Evolutionary conservation across 2,329 filamentous ascomycete genomes (phyloP).

Genomic region (Botryotinia convoluta): DNA sequence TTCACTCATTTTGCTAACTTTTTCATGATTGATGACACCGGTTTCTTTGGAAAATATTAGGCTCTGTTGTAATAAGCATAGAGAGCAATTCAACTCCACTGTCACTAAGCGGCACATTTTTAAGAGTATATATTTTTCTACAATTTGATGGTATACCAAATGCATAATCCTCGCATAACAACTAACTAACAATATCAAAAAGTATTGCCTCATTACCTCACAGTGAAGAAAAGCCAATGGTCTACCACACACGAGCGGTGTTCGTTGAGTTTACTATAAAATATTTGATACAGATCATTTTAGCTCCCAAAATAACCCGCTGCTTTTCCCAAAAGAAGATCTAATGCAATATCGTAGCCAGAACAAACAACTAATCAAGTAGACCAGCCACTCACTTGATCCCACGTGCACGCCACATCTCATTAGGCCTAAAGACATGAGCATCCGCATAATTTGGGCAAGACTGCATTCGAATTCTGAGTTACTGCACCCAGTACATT

Average conservation of each 20-base stretch:
- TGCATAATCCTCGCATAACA: neutral
- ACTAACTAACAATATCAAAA: neutral
- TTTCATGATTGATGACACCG: neutral
- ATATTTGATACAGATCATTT: neutral
- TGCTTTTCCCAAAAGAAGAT: neutral
- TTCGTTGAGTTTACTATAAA: neutral
- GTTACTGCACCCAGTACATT: neutral
- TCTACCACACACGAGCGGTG: neutral
- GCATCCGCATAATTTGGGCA: neutral
- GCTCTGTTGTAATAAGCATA: neutral
- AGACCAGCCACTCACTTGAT: conserved; percentile 1
- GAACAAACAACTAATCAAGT: neutral
- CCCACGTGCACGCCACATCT: neutral
- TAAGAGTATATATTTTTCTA: neutral
- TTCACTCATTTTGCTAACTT: no score
- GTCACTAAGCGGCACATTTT: no score
- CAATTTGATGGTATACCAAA: neutral
- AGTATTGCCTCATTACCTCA: neutral
- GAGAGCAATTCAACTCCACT: neutral
- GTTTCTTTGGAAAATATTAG: neutral
- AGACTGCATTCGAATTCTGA: neutral
- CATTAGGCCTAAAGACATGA: neutral
- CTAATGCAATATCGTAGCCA: neutral
- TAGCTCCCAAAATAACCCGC: neutral
- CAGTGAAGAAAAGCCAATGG: neutral